Evolutionary conservation across 2,329 filamentous ascomycete genomes (phyloP), one percentile per base, ranked within the genome.

Genomic region (Botryosphaeria agaves): DNA sequence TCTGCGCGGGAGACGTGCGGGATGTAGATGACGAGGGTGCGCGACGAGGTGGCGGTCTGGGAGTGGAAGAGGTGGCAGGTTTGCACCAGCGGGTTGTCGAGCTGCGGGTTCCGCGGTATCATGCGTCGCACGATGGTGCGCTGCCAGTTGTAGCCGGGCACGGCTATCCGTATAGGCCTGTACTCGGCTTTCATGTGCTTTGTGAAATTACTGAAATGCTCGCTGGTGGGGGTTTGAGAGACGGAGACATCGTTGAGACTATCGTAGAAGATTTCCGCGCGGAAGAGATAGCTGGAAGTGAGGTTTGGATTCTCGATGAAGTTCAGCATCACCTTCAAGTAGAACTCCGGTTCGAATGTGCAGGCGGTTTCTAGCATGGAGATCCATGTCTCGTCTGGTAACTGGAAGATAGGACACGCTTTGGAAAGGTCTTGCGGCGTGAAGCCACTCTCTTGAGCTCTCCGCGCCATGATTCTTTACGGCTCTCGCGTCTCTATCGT

Each of bases 241-340:
- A 52, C 48, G 21, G 51, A 53, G 29, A 29, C 8, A 38, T 51
- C 52, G 8, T 46, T 46, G 33, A 56, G 48, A 36, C 53, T 57
- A 38, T 75, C 66, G 34, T 69, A 64, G 16, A 79, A 61, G 16
- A 87, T 72, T 43, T 89, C 80, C 28, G 80, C 81, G 18, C 81
- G 70, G 43, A 84, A 81, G 2, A 89, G 61, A 64, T 77, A 79
- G 11, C 66, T 72, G 0, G 78, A 80, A 39, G 82, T 83, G 51
- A 83, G 62, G 40, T 89, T 87, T 1, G 81, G 81, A 43, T 87
- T 85, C 40, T 66, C 67, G 38, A 87, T 68, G 33, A 85, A 59
- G 43, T 85, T 82, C 41, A 72, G 55, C 71, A 83, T 80, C 29
- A 79, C 73, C 24, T 63, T 52, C 35, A 62, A 54, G 47, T 84